These are phyloP conservation scores for Komagataella populi DNA, from an alignment of 805 yeast genomes.

Conservation along the genomic window DNA sequence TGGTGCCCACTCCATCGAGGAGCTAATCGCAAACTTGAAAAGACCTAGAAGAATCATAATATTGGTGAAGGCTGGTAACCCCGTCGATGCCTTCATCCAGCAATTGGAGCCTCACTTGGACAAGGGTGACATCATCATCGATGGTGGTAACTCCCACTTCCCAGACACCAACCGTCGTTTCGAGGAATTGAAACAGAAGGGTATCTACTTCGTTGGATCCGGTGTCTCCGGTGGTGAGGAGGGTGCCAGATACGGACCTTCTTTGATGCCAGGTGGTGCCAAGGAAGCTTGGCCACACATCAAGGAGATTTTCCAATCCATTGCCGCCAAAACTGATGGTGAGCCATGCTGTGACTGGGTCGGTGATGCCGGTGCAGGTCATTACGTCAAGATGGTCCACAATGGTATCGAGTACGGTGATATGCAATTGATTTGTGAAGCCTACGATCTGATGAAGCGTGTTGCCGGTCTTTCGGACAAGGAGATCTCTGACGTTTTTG, in stretches of 20 bases:
- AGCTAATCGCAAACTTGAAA: slow-evolving; percentile 78
- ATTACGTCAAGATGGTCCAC: slow-evolving; percentile 98
- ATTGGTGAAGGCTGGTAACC: slow-evolving; percentile 91
- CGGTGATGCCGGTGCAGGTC: slow-evolving; percentile 98
- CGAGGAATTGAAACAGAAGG: slow-evolving; percentile 78
- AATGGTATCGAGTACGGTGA: slow-evolving; percentile 99
- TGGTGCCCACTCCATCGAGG: slow-evolving; percentile 90
- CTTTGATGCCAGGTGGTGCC: slow-evolving; percentile 99
- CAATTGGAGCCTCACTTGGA: slow-evolving; percentile 86
- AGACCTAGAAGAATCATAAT: slow-evolving; percentile 93
- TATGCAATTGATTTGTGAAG: slow-evolving; percentile 98
- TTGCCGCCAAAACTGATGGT: slow-evolving; percentile 93
- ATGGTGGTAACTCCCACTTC: slow-evolving; percentile 99
- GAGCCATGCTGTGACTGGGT: slow-evolving; percentile 99
- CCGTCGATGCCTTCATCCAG: slow-evolving; percentile 85
- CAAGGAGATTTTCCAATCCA: slow-evolving; percentile 90
- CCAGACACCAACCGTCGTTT: slow-evolving; percentile 97
- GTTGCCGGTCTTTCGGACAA: slow-evolving; percentile 80
- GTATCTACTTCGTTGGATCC: slow-evolving; percentile 88
- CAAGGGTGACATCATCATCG: slow-evolving; percentile 95
- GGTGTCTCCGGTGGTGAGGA: slow-evolving; percentile 99
- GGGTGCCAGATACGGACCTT: slow-evolving; percentile 99
- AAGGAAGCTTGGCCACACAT: slow-evolving; percentile 98
- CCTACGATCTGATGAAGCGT: slow-evolving; percentile 91
- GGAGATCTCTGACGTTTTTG: slow-evolving; percentile 89